Percentiles rank a stretch among this genome's conserved stretches.
Conservation (phyloP, 805 yeast genomes). For the Hanseniaspora jakobsenii region DNA sequence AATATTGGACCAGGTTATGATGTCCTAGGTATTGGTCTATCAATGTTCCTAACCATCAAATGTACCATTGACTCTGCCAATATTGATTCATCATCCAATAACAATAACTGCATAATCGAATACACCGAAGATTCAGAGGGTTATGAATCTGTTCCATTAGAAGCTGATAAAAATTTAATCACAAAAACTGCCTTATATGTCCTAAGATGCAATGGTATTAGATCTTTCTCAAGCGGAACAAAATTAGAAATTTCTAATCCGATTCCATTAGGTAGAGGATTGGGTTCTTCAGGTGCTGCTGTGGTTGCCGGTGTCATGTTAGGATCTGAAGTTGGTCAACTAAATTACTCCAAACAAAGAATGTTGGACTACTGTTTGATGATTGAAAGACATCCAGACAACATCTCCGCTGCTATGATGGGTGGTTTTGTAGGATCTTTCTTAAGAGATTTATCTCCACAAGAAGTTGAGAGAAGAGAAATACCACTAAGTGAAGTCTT, state of each 20-base stretch:
- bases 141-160: conserved; percentile 63
- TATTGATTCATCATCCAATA: conserved; percentile 42
- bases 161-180: conserved; percentile 68
- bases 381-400: conserved; percentile 98
- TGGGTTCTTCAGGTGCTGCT: conserved; percentile 97
- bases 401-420: conserved; percentile 97
- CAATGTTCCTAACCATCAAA: conserved; percentile 55
- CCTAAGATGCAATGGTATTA: conserved; percentile 65
- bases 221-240: conserved; percentile 75
- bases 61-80: conserved; percentile 49
- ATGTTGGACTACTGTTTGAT: conserved; percentile 88
- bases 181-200: conserved; percentile 90
- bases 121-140: conserved; percentile 69
- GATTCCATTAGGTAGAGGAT: conserved; percentile 91
- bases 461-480: conserved; percentile 62
- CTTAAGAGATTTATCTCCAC: conserved; percentile 62
- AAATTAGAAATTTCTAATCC: conserved; percentile 72
- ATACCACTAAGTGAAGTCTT: conserved; percentile 77
- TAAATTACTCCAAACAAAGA: conserved; percentile 63
- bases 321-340: conserved; percentile 71
- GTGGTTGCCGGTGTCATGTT: conserved; percentile 92
- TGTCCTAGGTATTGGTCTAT: conserved; percentile 83
- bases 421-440: conserved; percentile 97
- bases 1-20: conserved; percentile 98
- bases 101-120: conserved; percentile 54